Evolutionary conservation across 73 alveolate species (phyloP).

Genomic region (Paraurostyla sp.): DNA sequence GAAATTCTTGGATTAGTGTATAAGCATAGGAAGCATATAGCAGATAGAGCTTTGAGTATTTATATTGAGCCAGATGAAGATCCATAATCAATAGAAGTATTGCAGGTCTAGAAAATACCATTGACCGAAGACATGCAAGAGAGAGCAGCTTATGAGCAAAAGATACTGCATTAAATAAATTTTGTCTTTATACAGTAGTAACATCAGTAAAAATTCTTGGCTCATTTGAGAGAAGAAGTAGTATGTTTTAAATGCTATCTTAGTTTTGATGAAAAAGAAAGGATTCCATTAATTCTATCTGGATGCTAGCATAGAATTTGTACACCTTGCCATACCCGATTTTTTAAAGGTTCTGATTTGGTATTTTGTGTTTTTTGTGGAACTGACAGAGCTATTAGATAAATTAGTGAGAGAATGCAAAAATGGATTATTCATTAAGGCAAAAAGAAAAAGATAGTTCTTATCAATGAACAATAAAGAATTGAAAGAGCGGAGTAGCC

Average conservation of each 20-base stretch:
- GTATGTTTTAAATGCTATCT: constrained; percentile 31
- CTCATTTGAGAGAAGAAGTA: constrained; percentile 30
- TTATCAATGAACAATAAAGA: constrained; percentile 1
- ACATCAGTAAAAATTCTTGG: not conserved
- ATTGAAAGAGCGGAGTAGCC: not conserved
- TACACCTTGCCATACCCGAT: not conserved
- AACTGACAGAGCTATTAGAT: not conserved
- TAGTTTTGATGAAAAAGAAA: not conserved
- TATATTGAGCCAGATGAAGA: not conserved
- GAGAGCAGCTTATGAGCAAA: not conserved
- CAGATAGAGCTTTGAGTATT: not conserved
- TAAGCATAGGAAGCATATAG: not conserved
- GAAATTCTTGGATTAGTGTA: constrained; percentile 20
- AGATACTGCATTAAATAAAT: not conserved
- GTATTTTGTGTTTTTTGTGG: constrained; percentile 29
- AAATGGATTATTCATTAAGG: constrained; percentile 32
- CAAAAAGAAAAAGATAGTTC: constrained; percentile 26
- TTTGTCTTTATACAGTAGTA: not conserved
- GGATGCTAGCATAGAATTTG: constrained; percentile 35
- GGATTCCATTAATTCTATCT: not conserved
- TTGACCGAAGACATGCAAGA: not conserved
- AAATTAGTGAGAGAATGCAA: constrained; percentile 15
- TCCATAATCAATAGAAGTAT: not conserved
- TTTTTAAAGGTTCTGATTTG: not conserved
- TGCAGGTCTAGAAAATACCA: constrained; percentile 11